Evolutionary conservation across 768 basidiomycete genomes (phyloP).

Genomic region (Russula foetens): DNA sequence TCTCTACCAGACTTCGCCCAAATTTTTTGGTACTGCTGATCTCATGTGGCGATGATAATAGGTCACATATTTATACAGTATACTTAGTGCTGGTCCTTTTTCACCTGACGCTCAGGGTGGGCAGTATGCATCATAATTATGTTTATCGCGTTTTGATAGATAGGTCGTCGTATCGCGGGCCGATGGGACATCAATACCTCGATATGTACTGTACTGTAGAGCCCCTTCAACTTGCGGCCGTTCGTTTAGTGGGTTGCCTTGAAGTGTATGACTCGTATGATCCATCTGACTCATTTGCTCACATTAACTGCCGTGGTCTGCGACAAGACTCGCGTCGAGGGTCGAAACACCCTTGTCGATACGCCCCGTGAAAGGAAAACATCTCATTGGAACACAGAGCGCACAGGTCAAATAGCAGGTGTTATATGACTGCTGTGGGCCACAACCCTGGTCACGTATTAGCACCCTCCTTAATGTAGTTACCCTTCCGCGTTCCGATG

Average conservation of each 20-base stretch:
- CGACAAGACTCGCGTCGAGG: background rate
- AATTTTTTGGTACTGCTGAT: background rate
- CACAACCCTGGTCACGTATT: background rate
- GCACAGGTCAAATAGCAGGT: background rate
- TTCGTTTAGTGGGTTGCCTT: background rate
- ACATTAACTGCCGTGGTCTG: background rate
- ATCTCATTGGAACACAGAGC: background rate
- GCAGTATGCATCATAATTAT: background rate
- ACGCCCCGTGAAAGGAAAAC: background rate
- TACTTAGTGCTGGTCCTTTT: background rate
- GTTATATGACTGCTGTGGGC: background rate
- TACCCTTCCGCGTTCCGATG: background rate
- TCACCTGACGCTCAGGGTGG: background rate
- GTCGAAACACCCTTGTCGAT: background rate
- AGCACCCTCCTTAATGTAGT: background rate
- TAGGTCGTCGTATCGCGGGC: slow-evolving; percentile 5
- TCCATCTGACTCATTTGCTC: too few species aligned
- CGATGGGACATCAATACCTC: slow-evolving; percentile 8
- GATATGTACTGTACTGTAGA: background rate
- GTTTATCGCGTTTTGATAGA: background rate
- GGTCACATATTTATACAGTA: background rate
- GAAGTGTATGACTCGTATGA: background rate
- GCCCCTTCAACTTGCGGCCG: background rate
- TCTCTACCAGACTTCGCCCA: slow-evolving; percentile 2
- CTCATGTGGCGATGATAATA: background rate